Conservation (phyloP, 1,139 yeast genomes). For the Diutina sp. region DNA sequence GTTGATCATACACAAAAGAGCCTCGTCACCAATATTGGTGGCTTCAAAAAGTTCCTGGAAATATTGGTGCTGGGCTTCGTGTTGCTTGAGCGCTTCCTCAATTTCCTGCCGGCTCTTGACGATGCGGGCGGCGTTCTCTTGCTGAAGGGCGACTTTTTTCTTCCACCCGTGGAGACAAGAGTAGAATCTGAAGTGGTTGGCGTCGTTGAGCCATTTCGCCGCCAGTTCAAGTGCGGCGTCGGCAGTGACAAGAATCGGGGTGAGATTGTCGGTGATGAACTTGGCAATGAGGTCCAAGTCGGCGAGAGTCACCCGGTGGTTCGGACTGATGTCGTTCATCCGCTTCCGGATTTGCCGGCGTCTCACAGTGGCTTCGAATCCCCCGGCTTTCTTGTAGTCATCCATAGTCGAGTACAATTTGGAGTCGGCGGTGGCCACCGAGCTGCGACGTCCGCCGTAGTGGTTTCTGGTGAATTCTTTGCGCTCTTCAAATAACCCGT, state of each 20-base stretch:
- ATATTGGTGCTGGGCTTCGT: neutral
- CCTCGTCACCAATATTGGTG: neutral
- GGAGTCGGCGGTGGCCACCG: neutral
- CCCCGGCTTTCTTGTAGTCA: neutral
- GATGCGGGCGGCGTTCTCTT: neutral
- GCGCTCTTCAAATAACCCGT: neutral
- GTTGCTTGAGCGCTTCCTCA: neutral
- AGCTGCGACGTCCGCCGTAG: neutral
- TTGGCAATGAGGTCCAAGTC: neutral
- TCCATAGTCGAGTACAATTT: neutral
- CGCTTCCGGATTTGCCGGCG: neutral
- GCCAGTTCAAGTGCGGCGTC: neutral
- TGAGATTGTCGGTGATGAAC: neutral
- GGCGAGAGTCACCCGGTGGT: neutral
- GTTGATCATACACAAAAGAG: constrained; percentile 13
- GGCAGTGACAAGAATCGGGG: neutral
- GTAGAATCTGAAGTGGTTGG: neutral
- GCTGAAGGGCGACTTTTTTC: neutral
- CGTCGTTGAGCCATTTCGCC: neutral
- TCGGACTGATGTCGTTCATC: neutral
- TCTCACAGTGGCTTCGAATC: neutral
- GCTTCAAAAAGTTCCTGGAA: neutral
- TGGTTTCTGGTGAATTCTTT: neutral
- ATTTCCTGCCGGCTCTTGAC: neutral
- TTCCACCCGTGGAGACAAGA: neutral